phyloP scores from a whole-genome alignment of 148 eudicot species.

The Silene latifolia region DNA sequence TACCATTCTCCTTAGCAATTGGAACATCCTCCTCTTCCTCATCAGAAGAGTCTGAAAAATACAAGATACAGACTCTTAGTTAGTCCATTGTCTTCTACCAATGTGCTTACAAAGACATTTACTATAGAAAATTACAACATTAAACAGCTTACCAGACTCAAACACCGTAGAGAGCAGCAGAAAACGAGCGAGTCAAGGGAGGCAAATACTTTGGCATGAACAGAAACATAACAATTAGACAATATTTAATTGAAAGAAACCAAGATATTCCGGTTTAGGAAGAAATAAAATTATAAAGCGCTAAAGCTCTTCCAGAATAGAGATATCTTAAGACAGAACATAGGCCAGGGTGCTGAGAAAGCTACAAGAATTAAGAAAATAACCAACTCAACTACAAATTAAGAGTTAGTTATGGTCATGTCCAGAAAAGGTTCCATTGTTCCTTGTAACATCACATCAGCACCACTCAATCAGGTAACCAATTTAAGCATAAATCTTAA shows the following conservation, averaged over 20 bases:
- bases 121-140: not conserved
- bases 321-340: not conserved
- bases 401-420: too few species aligned
- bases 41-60: conserved; percentile 26
- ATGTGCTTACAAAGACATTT: not conserved
- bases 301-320: not conserved
- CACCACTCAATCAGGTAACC: too few species aligned
- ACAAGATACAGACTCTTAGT: not conserved
- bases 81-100: not conserved
- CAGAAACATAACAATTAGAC: not conserved
- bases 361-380: too few species aligned
- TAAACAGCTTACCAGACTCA: not conserved
- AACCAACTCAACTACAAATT: too few species aligned
- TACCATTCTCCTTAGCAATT: conserved; percentile 36
- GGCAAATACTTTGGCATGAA: not conserved
- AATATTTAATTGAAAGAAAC: not conserved
- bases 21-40: conserved; percentile 34
- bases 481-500: too few species aligned
- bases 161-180: conserved; percentile 14
- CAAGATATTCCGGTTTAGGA: too few species aligned
- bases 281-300: too few species aligned
- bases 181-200: conserved; percentile 43
- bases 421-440: too few species aligned
- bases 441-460: too few species aligned
- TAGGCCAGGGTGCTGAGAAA: too few species aligned